Evolutionary conservation across 805 yeast species (phyloP).

Genomic region (Priceomyces fermenticarens): DNA sequence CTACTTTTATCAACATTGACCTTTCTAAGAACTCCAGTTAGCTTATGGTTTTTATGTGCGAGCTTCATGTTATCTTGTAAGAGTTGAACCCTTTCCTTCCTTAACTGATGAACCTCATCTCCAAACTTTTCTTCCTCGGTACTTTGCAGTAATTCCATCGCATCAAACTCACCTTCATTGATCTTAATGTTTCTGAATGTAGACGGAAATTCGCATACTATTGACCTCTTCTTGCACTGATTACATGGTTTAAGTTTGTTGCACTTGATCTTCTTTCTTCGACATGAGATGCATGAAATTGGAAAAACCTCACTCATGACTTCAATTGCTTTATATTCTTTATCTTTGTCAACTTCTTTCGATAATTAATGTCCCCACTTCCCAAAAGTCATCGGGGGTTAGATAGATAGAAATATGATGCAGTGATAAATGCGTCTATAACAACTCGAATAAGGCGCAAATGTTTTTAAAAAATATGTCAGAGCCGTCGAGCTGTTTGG

Average conservation of each 20-base stretch:
- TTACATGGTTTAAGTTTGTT: constrained; percentile 38
- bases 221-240: constrained; percentile 35
- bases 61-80: constrained; percentile 17
- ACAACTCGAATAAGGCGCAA: too few species aligned
- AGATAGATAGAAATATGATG: too few species aligned
- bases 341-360: too few species aligned
- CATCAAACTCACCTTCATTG: constrained; percentile 16
- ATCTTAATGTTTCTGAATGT: constrained; percentile 44
- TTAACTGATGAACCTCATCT: constrained; percentile 18
- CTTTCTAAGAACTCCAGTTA: constrained; percentile 6
- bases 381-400: too few species aligned
- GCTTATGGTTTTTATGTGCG: constrained; percentile 11
- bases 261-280: constrained; percentile 34
- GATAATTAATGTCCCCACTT: too few species aligned
- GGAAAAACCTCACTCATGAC: constrained; percentile 25
- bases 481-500: too few species aligned
- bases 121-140: constrained; percentile 1
- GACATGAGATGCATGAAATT: constrained; percentile 35
- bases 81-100: constrained; percentile 17
- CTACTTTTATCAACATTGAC: not conserved
- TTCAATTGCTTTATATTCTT: too few species aligned
- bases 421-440: too few species aligned
- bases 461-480: too few species aligned
- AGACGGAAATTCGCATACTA: constrained; percentile 45
- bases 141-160: not conserved